Conservation (phyloP, 495 filamentous ascomycete species). For the Platismatia glauca region DNA sequence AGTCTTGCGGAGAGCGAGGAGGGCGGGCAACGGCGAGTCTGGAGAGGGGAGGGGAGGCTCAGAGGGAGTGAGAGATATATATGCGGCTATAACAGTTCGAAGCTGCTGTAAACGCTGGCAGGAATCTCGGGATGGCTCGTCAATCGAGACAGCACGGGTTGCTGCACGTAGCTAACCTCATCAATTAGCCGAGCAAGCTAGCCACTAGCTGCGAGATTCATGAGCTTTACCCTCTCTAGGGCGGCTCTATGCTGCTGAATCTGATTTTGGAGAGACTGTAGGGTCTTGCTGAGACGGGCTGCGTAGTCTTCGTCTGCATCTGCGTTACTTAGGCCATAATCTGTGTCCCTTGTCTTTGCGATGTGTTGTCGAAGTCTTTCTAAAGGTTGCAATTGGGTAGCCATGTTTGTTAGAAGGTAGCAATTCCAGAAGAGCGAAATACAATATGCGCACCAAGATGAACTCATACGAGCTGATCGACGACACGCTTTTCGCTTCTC, state of each 20-base stretch:
- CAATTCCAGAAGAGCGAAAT: not conserved
- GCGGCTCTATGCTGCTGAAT: conserved; percentile 58
- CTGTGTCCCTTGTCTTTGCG: conserved; percentile 3
- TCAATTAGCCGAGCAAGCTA: conserved; percentile 2
- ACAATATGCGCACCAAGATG: not conserved
- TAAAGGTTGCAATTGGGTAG: not conserved
- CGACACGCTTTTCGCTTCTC: not conserved
- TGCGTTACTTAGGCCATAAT: not conserved
- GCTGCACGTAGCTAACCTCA: conserved; percentile 35
- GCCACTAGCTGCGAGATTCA: conserved; percentile 14
- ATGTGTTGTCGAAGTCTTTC: conserved; percentile 6
- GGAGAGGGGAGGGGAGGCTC: conserved; percentile 55
- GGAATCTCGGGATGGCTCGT: conserved; percentile 33
- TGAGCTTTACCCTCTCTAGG: conserved; percentile 41
- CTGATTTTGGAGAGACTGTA: conserved; percentile 54
- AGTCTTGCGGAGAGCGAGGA: conserved; percentile 60
- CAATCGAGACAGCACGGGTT: conserved; percentile 26
- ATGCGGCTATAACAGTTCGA: conserved; percentile 52
- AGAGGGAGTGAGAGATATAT: conserved; percentile 48
- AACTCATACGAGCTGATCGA: not conserved
- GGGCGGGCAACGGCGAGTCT: conserved; percentile 58
- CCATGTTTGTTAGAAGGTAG: not conserved
- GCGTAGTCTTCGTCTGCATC: conserved; percentile 26
- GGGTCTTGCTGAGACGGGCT: conserved; percentile 51
- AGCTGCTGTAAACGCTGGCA: conserved; percentile 43